These are phyloP conservation scores for Baorangia bicolor DNA, from an alignment of 768 basidiomycete genomes.

Conservation along the genomic window DNA sequence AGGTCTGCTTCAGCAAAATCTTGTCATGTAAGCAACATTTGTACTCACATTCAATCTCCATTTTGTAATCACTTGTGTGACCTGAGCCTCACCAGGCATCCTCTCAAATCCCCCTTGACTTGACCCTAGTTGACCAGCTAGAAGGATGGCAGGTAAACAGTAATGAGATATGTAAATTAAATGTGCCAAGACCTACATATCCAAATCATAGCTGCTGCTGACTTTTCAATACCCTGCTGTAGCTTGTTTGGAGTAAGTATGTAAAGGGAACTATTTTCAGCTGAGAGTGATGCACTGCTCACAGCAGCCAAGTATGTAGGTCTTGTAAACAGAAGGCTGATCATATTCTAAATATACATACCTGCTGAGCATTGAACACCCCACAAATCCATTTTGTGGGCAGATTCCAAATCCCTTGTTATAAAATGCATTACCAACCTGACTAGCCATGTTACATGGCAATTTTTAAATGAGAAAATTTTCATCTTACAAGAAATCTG, in stretches of 20 bases:
- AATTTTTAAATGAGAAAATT: too few species aligned
- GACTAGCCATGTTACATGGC: rapidly evolving
- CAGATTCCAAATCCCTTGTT: not conserved
- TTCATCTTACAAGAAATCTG: not conserved
- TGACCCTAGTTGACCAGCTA: conserved; percentile 12
- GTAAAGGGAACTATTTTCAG: not conserved
- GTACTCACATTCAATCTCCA: conserved; percentile 16
- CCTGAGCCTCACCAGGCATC: not conserved
- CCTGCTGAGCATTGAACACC: not conserved
- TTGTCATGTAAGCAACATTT: rapidly evolving
- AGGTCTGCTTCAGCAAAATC: not conserved
- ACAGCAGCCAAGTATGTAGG: not conserved
- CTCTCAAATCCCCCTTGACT: conserved; percentile 8
- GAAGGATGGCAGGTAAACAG: not conserved
- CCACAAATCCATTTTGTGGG: not conserved
- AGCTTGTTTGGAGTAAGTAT: not conserved
- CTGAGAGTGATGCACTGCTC: not conserved
- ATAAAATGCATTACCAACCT: rapidly evolving
- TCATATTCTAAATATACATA: not conserved
- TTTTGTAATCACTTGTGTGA: conserved; percentile 3
- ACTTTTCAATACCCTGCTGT: not conserved
- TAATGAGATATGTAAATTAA: not conserved
- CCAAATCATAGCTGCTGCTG: conserved; percentile 10
- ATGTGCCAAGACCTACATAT: not conserved
- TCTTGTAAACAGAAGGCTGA: not conserved